Evolutionary conservation across 2,329 filamentous ascomycete genomes (phyloP).

Genomic region (Aspergillus hortae): DNA sequence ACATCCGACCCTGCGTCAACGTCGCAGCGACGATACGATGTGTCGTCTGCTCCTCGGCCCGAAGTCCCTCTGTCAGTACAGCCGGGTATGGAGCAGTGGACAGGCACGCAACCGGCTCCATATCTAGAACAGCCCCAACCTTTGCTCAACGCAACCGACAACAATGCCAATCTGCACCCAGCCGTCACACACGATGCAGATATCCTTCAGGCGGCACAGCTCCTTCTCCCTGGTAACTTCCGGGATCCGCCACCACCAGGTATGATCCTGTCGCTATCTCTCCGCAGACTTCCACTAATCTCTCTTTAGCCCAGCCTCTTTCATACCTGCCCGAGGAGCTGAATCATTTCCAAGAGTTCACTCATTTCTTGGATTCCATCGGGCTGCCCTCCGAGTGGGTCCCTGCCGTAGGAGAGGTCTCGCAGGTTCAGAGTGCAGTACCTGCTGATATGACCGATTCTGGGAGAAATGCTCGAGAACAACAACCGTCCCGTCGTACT

Average conservation of each 20-base stretch:
- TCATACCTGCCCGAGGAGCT: constrained; percentile 30
- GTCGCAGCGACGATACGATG: constrained; percentile 15
- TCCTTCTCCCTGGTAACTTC: constrained; percentile 30
- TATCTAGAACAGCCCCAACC: constrained; percentile 24
- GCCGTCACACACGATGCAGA: constrained; percentile 30
- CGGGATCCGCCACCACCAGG: constrained; percentile 16
- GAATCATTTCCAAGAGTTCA: constrained; percentile 36
- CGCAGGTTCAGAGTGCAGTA: constrained; percentile 23
- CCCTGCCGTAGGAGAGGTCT: constrained; percentile 22
- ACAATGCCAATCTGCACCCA: constrained; percentile 16
- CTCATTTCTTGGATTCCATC: constrained; percentile 33
- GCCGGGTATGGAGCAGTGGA: constrained; percentile 24
- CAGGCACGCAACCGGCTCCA: constrained; percentile 20
- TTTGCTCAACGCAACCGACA: constrained; percentile 17
- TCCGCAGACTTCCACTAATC: background rate
- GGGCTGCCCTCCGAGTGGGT: constrained; percentile 34
- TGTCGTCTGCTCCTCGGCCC: constrained; percentile 13
- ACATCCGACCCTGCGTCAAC: constrained; percentile 11
- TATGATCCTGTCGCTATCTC: background rate
- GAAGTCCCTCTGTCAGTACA: constrained; percentile 21
- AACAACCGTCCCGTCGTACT: constrained; percentile 17
- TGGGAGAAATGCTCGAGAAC: constrained; percentile 15
- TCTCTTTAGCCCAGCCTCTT: constrained; percentile 21
- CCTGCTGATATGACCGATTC: constrained; percentile 22
- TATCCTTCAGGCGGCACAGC: constrained; percentile 38